These are phyloP conservation scores for Microthlaspi erraticum DNA, from an alignment of 345 rosid species.

Conservation along the genomic window DNA sequence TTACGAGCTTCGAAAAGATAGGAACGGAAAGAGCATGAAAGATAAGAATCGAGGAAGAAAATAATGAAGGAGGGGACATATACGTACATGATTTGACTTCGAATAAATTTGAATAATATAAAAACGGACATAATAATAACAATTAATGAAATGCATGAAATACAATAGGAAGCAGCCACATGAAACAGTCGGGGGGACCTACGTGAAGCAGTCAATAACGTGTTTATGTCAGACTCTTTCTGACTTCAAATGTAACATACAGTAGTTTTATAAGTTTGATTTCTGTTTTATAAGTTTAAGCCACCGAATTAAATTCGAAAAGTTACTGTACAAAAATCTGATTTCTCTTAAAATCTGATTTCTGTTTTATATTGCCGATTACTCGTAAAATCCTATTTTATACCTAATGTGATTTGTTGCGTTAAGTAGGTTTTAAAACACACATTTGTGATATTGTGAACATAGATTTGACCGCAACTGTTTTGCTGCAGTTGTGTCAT, in stretches of 20 bases:
- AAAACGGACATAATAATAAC: neutral
- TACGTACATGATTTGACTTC: conserved; percentile 22
- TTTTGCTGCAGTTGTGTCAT: too few relatives aligned
- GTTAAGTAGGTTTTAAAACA: too few relatives aligned
- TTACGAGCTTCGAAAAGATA: too few relatives aligned
- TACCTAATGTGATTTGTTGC: too few relatives aligned
- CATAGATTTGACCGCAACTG: too few relatives aligned
- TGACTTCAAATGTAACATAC: conserved; percentile 3
- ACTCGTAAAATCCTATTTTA: too few relatives aligned
- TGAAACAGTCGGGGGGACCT: conserved; percentile 14
- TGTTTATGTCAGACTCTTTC: conserved; percentile 35
- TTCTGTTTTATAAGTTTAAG: neutral
- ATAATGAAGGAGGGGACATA: neutral
- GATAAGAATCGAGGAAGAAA: neutral
- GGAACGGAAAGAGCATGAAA: too few relatives aligned
- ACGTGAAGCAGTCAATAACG: conserved; percentile 30
- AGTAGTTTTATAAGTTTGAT: conserved; percentile 5
- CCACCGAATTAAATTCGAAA: neutral
- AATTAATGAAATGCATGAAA: neutral
- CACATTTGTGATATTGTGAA: too few relatives aligned
- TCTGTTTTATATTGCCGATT: too few relatives aligned
- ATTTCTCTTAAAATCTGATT: too few relatives aligned
- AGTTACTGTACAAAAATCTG: neutral
- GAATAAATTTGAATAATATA: conserved; percentile 4
- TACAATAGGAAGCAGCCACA: conserved; percentile 26